A percentile compares a stretch with the other conserved stretches of the same genome.
Evolutionary conservation across 345 rosid species (phyloP).

Genomic region (Bruguiera gymnorhiza): DNA sequence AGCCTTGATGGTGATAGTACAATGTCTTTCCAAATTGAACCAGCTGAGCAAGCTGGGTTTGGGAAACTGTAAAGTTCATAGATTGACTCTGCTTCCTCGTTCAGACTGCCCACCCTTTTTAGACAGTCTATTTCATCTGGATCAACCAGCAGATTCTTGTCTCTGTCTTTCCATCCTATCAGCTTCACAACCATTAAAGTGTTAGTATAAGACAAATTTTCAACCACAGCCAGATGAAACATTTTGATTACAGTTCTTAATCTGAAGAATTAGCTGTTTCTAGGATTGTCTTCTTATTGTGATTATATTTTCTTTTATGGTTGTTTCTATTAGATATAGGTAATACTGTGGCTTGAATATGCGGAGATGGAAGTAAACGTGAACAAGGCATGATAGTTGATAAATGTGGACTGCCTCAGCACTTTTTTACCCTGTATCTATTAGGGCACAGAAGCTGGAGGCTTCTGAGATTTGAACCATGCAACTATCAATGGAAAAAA

Average conservation of each 20-base stretch:
- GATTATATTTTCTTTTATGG: too few relatives aligned
- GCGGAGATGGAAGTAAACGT: not conserved
- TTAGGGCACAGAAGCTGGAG: not conserved
- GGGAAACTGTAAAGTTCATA: conserved; percentile 67
- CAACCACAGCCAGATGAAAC: not conserved
- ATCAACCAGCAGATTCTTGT: conserved; percentile 80
- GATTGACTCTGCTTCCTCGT: conserved; percentile 76
- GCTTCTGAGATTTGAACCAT: not conserved
- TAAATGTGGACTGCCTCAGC: not conserved
- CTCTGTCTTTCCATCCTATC: conserved; percentile 96
- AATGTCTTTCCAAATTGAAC: conserved; percentile 96
- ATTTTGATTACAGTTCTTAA: conserved; percentile 1
- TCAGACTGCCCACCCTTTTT: conserved; percentile 57
- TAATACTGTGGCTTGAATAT: too few relatives aligned
- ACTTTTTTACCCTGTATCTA: not conserved
- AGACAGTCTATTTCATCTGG: conserved; percentile 75
- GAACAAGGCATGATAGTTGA: not conserved
- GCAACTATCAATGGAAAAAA: not conserved
- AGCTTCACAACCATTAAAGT: conserved; percentile 44
- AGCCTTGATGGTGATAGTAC: conserved; percentile 81
- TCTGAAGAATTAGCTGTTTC: not conserved
- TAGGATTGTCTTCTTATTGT: too few relatives aligned
- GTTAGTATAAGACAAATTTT: conserved; percentile 19
- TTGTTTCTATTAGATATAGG: too few relatives aligned
- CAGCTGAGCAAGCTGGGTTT: conserved; percentile 62